Evolutionary conservation across 75 land plant genomes (phyloP), one percentile per base, ranked within the genome.

Genomic region (Adiantum capillusveneris): DNA sequence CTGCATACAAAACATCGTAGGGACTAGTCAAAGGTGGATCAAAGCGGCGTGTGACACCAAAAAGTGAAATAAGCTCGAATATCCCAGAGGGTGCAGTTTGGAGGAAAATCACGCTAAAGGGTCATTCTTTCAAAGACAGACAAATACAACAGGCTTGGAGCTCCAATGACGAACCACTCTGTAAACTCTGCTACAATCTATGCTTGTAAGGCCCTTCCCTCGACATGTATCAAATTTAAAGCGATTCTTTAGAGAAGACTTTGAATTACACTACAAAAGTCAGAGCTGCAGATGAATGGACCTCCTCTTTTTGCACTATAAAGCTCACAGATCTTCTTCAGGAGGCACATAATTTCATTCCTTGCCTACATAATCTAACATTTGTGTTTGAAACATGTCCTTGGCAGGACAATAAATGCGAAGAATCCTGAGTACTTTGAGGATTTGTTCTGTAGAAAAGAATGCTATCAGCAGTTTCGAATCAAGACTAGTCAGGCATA

Each of bases 21-120:
- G 98, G 98, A 34, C 56, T 89, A 62, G 61, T 81, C 50, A 89
- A 80, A 66, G 85, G 85, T 53, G 81, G 91, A 63, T 90, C 97
- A 50, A 85, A 77, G 62, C 68, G 91, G 20, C 87, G 98, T 0
- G 64, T 53, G n/a, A 84, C 82, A 17, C 86, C 96, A 24, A 62
- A 44, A 25, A 42, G 44, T 60, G 96, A 94, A 27, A 76, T 89
- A 53, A 76, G 79, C 62, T 43, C 52, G 57, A 66, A 76, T 29
- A 52, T 84, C 21, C 98, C 98, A 62, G 63, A 78, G 54, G 69
- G 78, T 63, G 79, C 98, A 46, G 49, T 49, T 1, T 94, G 87
- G 87, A 79, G 63, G 61, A 71, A 77, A 31, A 58, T 94, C 52
- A 60, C 42, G 17, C 66, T 84, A 28, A 36, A 73, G 34, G 69